These are phyloP conservation scores for Taphrina sp. DNA, from an alignment of 1,139 yeast genomes.

Conservation along the genomic window DNA sequence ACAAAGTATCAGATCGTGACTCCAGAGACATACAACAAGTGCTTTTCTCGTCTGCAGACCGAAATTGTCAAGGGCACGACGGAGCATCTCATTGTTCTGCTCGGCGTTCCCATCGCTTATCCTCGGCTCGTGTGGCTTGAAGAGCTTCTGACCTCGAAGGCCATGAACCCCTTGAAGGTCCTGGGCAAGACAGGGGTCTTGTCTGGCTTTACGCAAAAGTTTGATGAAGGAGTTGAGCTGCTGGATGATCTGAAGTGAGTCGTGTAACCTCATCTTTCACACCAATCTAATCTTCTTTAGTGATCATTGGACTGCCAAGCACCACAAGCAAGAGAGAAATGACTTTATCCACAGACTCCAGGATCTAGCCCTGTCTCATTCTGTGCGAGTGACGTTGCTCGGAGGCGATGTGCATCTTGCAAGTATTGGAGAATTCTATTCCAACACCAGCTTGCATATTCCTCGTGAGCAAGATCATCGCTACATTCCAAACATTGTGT, in stretches of 20 bases:
- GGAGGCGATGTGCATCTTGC: slow-evolving; percentile 94
- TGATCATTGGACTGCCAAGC: slow-evolving; percentile 83
- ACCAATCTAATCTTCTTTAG: slow-evolving; percentile 58
- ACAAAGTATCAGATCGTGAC: slow-evolving; percentile 58
- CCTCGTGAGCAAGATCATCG: slow-evolving; percentile 25
- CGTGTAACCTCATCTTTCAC: slow-evolving; percentile 76
- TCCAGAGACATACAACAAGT: slow-evolving; percentile 54
- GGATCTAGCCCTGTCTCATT: slow-evolving; percentile 60
- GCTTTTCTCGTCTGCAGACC: slow-evolving; percentile 57
- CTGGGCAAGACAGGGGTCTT: slow-evolving; percentile 30
- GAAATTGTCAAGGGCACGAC: slow-evolving; percentile 56
- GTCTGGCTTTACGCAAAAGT: slow-evolving; percentile 24
- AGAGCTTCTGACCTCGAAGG: slow-evolving; percentile 29
- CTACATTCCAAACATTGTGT: slow-evolving; percentile 55
- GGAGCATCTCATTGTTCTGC: slow-evolving; percentile 73
- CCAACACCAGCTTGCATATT: slow-evolving; percentile 9
- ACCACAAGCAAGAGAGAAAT: slow-evolving; percentile 80
- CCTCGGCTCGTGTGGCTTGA: slow-evolving; percentile 53
- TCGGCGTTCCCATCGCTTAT: slow-evolving; percentile 93
- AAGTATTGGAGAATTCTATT: slow-evolving; percentile 71
- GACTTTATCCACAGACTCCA: slow-evolving; percentile 56
- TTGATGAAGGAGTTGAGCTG: slow-evolving; percentile 57
- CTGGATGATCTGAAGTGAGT: slow-evolving; percentile 34
- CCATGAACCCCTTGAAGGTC: slow-evolving; percentile 30
- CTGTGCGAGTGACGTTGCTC: slow-evolving; percentile 74